Conservation (phyloP, 148 eudicot genomes). For the Vaccinium myrtillus region DNA sequence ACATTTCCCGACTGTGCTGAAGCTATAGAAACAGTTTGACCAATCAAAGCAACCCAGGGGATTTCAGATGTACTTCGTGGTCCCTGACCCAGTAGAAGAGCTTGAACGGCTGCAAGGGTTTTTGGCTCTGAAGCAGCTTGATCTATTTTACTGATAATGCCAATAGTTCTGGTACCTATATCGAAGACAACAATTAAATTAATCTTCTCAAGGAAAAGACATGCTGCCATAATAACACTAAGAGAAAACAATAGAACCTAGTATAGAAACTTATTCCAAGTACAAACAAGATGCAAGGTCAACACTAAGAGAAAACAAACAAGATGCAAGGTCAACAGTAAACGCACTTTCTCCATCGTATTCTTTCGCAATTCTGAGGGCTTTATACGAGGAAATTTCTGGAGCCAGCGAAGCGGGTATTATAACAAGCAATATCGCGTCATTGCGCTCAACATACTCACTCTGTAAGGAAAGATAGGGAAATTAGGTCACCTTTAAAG, state of each 20-base stretch:
- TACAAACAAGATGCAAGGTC: slow-evolving; percentile 17
- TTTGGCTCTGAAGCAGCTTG: slow-evolving; percentile 93
- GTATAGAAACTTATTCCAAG: neutral
- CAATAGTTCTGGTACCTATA: slow-evolving; percentile 93
- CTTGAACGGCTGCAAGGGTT: slow-evolving; percentile 95
- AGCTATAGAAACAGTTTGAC: slow-evolving; percentile 95
- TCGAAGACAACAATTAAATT: slow-evolving; percentile 8
- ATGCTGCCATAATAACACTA: neutral
- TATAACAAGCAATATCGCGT: slow-evolving; percentile 85
- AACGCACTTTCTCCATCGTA: slow-evolving; percentile 80
- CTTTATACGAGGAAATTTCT: slow-evolving; percentile 78
- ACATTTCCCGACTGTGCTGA: slow-evolving; percentile 80
- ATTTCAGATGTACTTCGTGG: slow-evolving; percentile 91
- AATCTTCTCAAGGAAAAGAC: neutral
- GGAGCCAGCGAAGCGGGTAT: slow-evolving; percentile 92
- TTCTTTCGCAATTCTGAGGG: slow-evolving; percentile 90
- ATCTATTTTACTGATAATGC: slow-evolving; percentile 95
- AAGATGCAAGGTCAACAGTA: slow-evolving; percentile 20
- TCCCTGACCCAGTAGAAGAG: slow-evolving; percentile 84
- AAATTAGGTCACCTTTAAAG: slow-evolving; percentile 21
- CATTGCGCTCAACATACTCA: slow-evolving; percentile 82
- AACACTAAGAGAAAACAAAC: too few species aligned
- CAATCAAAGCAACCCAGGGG: slow-evolving; percentile 97
- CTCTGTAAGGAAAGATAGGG: slow-evolving; percentile 44
- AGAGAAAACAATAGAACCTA: neutral